Base-by-base conservation (phyloP, 2,329 filamentous ascomycete genomes). In the Cercospora janseana region DNA sequence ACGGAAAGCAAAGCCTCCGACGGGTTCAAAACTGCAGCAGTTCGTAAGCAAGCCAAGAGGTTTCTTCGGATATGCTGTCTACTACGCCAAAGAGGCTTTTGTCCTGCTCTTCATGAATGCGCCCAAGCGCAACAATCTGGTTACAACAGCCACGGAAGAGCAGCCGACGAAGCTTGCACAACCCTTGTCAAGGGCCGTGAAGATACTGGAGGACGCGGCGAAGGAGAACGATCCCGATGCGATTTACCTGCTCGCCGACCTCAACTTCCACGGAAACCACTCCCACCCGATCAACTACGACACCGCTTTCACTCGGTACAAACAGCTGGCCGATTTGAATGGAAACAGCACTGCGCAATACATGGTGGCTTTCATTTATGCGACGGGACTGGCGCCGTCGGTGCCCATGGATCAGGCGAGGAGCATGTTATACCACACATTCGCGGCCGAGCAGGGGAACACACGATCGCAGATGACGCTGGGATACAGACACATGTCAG, bases 231-330 rank as follows among this genome's bases (percentile, higher is more conserved):
- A 89, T 65, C 79, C 88, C 2, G 91, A 98, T 68, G 93, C 93
- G 4, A 81, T 97, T 37, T 95, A 86, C 65, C 76, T 95, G 12
- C 78, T 98, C 18, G 93, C 88, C 13, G 88, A 98, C 67, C 85
- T 98, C 79, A 95, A 94, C 74, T 97, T 97, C 70, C 90, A 93
- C 63, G 93, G 93, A 66, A 96, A 97, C 70, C 95, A 86, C 70
- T 87, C 88, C 16, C 80, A 96, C 63, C 91, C 92, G 1, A 80
- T 85, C 57, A 83, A 96, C 66, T 89, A 95, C 60, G 76, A 80
- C 24, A 77, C 81, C 40, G 88, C 93, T 0, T 95, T 95, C 66
- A 76, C 80, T 58, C 80, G 88, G 72, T 98, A 97, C 70, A 77
- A 87, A 55, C 78, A 84, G 54, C 78, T 98, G 46, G 88, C 92